Percentiles rank a stretch among this genome's conserved stretches.
Conservation (phyloP, 495 filamentous ascomycete genomes). For the Poronia punctata region DNA sequence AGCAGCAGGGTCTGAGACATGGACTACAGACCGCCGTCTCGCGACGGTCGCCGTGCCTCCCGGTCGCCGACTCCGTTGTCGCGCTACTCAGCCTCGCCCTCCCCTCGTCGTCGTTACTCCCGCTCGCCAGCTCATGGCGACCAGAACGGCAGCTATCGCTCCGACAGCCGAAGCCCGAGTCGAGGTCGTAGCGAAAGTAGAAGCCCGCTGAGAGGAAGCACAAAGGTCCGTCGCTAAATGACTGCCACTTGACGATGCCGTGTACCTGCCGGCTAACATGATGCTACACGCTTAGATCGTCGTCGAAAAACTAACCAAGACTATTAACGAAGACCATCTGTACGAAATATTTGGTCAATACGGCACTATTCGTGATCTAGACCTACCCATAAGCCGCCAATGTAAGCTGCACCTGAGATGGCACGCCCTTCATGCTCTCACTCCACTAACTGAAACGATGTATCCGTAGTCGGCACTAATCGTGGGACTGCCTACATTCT, state of each 20-base stretch:
- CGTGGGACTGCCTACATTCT: slow-evolving; percentile 92
- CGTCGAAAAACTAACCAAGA: slow-evolving; percentile 93
- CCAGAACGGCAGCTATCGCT: slow-evolving; percentile 27
- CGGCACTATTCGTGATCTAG: slow-evolving; percentile 76
- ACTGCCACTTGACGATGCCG: background rate
- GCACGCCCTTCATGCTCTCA: slow-evolving; percentile 2
- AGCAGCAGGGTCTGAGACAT: slow-evolving; percentile 37
- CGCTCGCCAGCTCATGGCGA: slow-evolving; percentile 15
- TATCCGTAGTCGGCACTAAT: slow-evolving; percentile 67
- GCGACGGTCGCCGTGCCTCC: slow-evolving; percentile 18
- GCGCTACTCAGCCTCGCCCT: slow-evolving; percentile 25
- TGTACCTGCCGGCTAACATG: slow-evolving; percentile 10
- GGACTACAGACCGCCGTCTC: slow-evolving; percentile 25
- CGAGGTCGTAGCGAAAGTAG: slow-evolving; percentile 27
- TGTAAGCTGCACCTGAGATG: slow-evolving; percentile 47
- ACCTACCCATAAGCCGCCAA: slow-evolving; percentile 79
- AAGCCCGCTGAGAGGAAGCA: slow-evolving; percentile 28
- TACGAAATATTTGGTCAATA: slow-evolving; percentile 88
- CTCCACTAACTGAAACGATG: slow-evolving; percentile 10
- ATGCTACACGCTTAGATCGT: slow-evolving; percentile 60
- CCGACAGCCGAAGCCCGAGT: slow-evolving; percentile 18
- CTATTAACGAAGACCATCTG: slow-evolving; percentile 81
- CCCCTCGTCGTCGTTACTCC: slow-evolving; percentile 25
- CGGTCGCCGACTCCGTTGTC: slow-evolving; percentile 26
- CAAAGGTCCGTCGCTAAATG: slow-evolving; percentile 25